These are phyloP conservation scores for Avena eriantha DNA, from an alignment of 176 grass and related monocot species.

Conservation along the genomic window DNA sequence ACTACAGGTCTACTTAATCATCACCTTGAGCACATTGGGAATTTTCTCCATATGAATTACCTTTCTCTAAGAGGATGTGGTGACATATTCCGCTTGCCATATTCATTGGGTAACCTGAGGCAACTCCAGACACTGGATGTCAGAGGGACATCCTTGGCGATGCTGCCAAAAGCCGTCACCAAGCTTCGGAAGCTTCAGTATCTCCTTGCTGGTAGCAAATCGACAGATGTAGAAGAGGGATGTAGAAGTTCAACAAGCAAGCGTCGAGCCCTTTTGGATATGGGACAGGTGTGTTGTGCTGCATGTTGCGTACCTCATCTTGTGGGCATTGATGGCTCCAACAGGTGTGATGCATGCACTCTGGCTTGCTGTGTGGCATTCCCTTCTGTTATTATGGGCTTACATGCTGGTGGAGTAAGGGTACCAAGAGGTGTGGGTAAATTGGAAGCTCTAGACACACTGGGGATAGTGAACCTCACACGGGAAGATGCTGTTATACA, in stretches of 20 bases:
- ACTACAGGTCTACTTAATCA: not conserved
- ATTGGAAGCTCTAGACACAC: not conserved
- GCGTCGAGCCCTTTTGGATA: not conserved
- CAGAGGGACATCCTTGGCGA: not conserved
- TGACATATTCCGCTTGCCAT: not conserved
- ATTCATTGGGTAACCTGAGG: not conserved
- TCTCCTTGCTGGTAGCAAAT: not conserved
- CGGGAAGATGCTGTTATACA: not conserved
- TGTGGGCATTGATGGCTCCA: not conserved
- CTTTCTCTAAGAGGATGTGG: not conserved
- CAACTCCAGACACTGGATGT: not conserved
- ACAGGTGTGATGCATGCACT: not conserved
- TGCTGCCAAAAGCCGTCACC: not conserved
- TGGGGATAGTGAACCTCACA: not conserved
- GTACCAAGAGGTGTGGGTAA: not conserved
- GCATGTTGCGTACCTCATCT: not conserved
- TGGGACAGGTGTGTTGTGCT: not conserved
- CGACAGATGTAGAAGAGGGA: not conserved
- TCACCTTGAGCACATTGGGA: not conserved
- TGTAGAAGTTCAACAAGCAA: too few species aligned
- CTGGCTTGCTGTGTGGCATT: not conserved
- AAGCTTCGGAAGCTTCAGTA: not conserved
- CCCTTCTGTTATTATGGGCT: not conserved
- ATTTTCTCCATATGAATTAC: not conserved
- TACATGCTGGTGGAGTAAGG: not conserved